A percentile compares a stretch with the other conserved stretches of the same genome.
phyloP scores from a whole-genome alignment of 768 basidiomycete genomes.

The Hericium rajendrae region DNA sequence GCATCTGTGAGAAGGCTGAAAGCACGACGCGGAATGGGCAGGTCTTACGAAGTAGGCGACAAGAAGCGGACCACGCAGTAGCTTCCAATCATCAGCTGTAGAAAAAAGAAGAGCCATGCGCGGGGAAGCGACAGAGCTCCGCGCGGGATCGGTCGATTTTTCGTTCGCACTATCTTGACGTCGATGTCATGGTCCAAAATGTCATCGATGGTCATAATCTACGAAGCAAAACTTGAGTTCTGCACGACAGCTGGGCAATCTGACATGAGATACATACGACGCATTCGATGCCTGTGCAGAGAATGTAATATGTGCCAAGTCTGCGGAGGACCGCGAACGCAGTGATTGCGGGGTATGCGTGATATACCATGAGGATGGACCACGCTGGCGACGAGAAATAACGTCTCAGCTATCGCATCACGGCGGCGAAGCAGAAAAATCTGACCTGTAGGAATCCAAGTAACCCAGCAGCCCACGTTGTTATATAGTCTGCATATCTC shows the following conservation, averaged over 20 bases:
- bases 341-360: neutral
- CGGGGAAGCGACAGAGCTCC: neutral
- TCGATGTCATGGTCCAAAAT: neutral
- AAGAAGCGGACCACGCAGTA: neutral
- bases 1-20: neutral
- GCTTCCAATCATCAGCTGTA: neutral
- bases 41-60: neutral
- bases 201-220: neutral
- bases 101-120: neutral
- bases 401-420: neutral
- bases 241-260: neutral
- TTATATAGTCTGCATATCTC: neutral
- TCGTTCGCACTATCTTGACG: neutral
- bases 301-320: neutral
- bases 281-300: neutral
- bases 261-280: neutral
- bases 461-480: neutral
- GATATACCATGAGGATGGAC: neutral
- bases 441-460: neutral
- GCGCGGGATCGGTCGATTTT: neutral
- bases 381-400: neutral
- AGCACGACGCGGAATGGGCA: neutral
- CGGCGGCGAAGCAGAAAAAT: too few relatives aligned
- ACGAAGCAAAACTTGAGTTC: neutral
- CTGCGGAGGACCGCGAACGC: neutral